Conservation (phyloP, 2,329 filamentous ascomycete genomes). For the Pyricularia pennisetigena region DNA sequence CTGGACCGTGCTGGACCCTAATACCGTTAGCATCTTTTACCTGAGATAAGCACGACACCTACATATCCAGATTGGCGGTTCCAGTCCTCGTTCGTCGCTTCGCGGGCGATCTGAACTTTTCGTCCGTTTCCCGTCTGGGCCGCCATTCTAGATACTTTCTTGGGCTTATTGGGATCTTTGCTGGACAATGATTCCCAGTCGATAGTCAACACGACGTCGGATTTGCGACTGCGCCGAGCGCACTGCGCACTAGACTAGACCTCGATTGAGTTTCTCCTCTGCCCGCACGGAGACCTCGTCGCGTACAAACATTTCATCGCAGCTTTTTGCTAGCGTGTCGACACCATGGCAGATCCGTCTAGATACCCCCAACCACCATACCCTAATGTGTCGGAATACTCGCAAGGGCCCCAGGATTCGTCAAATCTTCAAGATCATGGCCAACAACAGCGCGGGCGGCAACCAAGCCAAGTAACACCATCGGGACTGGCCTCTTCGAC, state of each 20-base stretch:
- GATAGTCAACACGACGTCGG: not conserved
- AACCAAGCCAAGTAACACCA: not conserved
- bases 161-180: not conserved
- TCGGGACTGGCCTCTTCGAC: slow-evolving; percentile 21
- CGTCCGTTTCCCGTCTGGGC: not conserved
- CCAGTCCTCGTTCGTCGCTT: not conserved
- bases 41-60: not conserved
- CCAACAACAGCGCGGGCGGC: not conserved
- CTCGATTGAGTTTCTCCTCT: not conserved
- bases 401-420: slow-evolving; percentile 19
- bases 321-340: not conserved
- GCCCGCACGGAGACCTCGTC: not conserved
- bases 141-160: not conserved
- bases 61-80: not conserved
- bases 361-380: slow-evolving; percentile 14
- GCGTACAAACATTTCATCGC: not conserved
- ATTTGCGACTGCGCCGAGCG: slow-evolving; percentile 1
- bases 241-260: not conserved
- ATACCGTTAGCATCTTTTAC: not conserved
- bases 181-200: not conserved
- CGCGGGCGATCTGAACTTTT: not conserved
- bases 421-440: not conserved
- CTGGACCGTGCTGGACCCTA: not conserved
- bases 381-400: slow-evolving; percentile 10
- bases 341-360: slow-evolving; percentile 19